A percentile compares a stretch with the other conserved stretches of the same genome.
These are phyloP conservation scores for Chaetomidium leptoderma DNA, from an alignment of 495 filamentous ascomycete species.

Conservation along the genomic window DNA sequence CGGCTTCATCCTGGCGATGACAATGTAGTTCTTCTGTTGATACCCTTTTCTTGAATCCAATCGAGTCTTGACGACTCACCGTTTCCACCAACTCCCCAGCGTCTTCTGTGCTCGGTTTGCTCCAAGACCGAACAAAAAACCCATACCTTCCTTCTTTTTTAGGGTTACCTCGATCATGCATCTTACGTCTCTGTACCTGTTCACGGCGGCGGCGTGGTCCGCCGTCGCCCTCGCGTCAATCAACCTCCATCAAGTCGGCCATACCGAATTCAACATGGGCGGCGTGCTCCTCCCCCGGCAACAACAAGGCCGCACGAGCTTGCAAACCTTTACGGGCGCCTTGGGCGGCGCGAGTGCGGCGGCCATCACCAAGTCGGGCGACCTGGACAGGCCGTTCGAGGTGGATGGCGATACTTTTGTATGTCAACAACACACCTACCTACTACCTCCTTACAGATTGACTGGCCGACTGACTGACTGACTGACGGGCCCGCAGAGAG, in stretches of 20 bases:
- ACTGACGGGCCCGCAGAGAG: constrained; percentile 23
- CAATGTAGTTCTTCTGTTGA: background rate
- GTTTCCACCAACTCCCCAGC: background rate
- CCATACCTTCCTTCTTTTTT: background rate
- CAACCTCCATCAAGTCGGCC: constrained; percentile 15
- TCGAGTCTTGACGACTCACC: background rate
- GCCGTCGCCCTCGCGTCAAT: constrained; percentile 10
- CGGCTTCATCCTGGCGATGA: background rate
- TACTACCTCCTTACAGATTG: background rate
- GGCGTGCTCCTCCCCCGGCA: constrained; percentile 20
- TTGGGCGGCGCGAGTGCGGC: constrained; percentile 26
- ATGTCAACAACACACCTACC: constrained; percentile 18
- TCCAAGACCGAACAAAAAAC: background rate
- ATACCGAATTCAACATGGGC: constrained; percentile 23
- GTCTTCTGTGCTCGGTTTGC: background rate
- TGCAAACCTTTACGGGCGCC: constrained; percentile 26
- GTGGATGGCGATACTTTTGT: constrained; percentile 49
- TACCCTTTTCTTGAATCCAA: background rate
- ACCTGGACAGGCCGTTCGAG: constrained; percentile 40
- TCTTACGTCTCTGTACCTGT: background rate
- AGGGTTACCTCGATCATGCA: background rate
- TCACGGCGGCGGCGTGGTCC: constrained; percentile 15
- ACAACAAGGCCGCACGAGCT: constrained; percentile 22
- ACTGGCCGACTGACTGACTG: too few relatives aligned
- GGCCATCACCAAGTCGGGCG: constrained; percentile 35